These are phyloP conservation scores for Straminergon stramineum DNA, from an alignment of 225 moss, liverwort and hornwort genomes.

Conservation along the genomic window DNA sequence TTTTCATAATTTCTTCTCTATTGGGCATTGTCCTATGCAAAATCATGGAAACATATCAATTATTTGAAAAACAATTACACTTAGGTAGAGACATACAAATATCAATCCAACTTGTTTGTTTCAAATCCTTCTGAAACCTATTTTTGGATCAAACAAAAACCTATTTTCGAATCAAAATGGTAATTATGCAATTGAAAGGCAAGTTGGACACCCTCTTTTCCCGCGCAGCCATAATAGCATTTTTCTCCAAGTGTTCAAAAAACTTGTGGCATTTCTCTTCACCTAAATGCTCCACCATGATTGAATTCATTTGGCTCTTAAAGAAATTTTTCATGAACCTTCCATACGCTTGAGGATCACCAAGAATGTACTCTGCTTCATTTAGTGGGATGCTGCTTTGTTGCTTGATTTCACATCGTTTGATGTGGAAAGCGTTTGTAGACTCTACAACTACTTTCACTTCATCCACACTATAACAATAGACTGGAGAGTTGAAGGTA, in stretches of 20 bases:
- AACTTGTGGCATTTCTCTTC: neutral
- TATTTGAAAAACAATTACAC: neutral
- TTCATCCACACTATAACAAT: neutral
- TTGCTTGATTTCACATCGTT: neutral
- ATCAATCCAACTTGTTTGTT: neutral
- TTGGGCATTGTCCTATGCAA: too few relatives aligned
- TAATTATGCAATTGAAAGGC: too few relatives aligned
- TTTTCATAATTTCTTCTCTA: too few relatives aligned
- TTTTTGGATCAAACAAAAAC: too few relatives aligned
- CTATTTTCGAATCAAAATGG: too few relatives aligned
- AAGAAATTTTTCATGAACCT: neutral
- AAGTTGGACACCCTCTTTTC: neutral
- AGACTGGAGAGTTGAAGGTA: neutral
- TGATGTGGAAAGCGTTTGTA: neutral
- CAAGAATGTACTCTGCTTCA: neutral
- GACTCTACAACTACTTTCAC: neutral
- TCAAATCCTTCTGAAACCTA: neutral
- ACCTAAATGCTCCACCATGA: neutral
- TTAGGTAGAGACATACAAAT: neutral
- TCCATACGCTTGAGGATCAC: neutral
- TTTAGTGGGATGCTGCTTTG: neutral
- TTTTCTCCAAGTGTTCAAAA: neutral
- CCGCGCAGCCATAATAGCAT: rapidly evolving
- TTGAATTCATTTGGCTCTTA: neutral
- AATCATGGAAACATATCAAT: neutral